Conservation (phyloP, 495 filamentous ascomycete species). For the Tuber melanosporum region DNA sequence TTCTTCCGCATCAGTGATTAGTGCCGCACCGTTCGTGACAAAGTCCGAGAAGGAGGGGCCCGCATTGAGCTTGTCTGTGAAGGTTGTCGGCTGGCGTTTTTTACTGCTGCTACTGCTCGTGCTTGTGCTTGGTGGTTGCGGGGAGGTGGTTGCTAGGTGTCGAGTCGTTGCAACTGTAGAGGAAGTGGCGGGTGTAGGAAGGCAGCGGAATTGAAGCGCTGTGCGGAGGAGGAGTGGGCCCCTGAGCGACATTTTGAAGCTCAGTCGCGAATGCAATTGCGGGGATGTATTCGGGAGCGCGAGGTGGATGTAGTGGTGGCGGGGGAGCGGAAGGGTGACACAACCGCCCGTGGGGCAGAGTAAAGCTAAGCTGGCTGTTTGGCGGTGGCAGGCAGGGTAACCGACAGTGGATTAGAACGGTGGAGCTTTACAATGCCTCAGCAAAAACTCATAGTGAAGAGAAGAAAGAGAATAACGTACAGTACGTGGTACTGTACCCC, state of each 20-base stretch:
- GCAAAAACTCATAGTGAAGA: no score
- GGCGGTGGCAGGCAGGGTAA: constrained; percentile 62
- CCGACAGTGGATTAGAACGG: no score
- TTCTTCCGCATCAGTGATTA: constrained; percentile 22
- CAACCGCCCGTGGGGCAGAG: neutral
- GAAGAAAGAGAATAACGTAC: no score
- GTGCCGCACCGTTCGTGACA: constrained; percentile 47
- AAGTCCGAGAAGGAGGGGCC: constrained; percentile 86
- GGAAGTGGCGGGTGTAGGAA: neutral
- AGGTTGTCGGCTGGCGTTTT: constrained; percentile 54
- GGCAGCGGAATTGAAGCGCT: neutral
- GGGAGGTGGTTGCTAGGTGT: constrained; percentile 9
- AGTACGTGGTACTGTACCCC: no score
- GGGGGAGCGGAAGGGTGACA: neutral
- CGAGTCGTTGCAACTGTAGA: neutral
- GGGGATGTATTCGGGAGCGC: neutral
- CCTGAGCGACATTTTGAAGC: neutral
- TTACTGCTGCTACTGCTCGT: neutral
- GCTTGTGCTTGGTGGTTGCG: neutral
- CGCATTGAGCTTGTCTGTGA: constrained; percentile 71
- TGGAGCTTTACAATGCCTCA: no score
- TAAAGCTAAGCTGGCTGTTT: constrained; percentile 39
- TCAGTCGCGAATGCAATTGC: neutral
- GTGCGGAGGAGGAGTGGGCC: neutral
- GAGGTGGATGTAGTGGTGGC: neutral